Conservation (phyloP, 441 rosid species). For the Iberis amara region DNA sequence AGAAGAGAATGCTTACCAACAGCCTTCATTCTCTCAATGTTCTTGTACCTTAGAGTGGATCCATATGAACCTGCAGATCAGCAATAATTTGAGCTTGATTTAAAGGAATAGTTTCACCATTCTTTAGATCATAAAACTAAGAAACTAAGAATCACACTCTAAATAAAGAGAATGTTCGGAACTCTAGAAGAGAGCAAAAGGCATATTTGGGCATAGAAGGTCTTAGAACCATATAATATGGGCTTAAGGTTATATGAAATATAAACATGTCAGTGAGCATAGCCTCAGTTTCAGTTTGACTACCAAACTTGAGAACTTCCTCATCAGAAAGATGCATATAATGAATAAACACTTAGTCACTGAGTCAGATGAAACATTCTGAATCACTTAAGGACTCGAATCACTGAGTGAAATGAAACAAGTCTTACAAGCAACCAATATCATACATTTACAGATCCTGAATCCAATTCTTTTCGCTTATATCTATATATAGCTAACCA, state of each 20-base stretch:
- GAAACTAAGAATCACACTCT: not conserved
- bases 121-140: not conserved
- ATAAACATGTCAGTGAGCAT: not conserved
- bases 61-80: constrained; percentile 69
- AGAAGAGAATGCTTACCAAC: constrained; percentile 84
- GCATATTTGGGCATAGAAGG: not conserved
- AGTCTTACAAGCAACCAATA: constrained; percentile 9
- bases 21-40: constrained; percentile 70
- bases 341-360: not conserved
- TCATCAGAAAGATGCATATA: not conserved
- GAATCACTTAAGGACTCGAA: too few relatives aligned
- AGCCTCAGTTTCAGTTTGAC: not conserved
- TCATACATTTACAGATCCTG: not conserved
- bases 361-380: too few relatives aligned
- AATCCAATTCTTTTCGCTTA: not conserved
- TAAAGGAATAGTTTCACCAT: not conserved
- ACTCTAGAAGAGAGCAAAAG: not conserved
- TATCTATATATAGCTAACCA: not conserved
- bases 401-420: too few relatives aligned
- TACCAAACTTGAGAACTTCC: constrained; percentile 7
- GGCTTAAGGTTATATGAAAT: not conserved
- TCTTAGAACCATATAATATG: not conserved
- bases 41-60: constrained; percentile 76
- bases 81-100: constrained; percentile 9
- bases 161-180: not conserved